phyloP scores from a whole-genome alignment of 176 grass and related monocot genomes.

The Oryza nivara region DNA sequence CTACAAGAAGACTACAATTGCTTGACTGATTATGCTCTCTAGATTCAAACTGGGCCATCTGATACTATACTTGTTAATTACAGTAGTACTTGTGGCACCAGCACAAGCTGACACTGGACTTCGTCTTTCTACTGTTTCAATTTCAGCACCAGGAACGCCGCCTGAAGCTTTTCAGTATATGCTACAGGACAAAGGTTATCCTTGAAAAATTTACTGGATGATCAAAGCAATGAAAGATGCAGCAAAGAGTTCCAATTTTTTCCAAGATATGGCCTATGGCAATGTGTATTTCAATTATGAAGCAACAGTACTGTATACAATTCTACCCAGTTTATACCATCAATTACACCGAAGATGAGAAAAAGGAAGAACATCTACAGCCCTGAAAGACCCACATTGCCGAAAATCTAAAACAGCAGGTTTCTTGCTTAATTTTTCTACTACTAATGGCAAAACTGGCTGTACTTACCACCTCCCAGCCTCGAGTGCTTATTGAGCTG shows the following conservation, averaged over 20 bases:
- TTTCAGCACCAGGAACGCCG: constrained; percentile 16
- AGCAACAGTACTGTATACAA: constrained; percentile 50
- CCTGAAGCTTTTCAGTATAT: neutral
- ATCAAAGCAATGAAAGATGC: constrained; percentile 23
- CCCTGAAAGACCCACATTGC: constrained; percentile 52
- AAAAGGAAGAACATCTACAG: constrained; percentile 58
- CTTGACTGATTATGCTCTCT: neutral
- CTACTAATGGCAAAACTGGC: constrained; percentile 57
- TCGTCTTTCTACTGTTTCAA: neutral
- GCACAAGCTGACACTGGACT: neutral
- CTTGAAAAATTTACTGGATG: neutral
- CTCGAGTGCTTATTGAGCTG: constrained; percentile 51
- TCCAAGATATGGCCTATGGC: constrained; percentile 30
- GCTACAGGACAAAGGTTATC: constrained; percentile 5
- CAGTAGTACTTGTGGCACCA: neutral
- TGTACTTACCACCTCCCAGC: constrained; percentile 60
- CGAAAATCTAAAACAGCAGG: constrained; percentile 45
- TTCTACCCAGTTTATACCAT: constrained; percentile 47
- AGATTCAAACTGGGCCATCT: neutral
- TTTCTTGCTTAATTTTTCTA: constrained; percentile 36
- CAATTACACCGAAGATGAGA: constrained; percentile 44
- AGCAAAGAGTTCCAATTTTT: neutral
- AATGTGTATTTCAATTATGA: constrained; percentile 44
- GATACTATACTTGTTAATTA: neutral
- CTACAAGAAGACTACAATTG: neutral